Base-by-base conservation (phyloP, 805 yeast genomes). In the Starmerella bacillaris region DNA sequence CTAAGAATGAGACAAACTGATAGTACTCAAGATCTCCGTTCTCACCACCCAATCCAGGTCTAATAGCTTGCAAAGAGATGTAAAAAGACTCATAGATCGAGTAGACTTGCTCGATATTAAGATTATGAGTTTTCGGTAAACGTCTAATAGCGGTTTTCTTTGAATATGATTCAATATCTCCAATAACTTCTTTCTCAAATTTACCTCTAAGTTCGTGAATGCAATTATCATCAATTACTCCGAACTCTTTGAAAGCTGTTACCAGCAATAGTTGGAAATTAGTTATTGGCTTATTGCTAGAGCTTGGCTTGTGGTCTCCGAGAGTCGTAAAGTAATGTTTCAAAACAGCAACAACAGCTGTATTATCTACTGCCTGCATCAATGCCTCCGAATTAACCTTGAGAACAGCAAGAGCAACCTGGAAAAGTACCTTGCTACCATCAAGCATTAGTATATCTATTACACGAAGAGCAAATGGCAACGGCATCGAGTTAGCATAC, bases 81-180 rank as follows among this genome's bases (percentile, higher is more conserved):
- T 84, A 82, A 54, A 73, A 86, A 27, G 89, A 62, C 49, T 89
- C 96, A 53, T 89, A 86, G 4, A 83, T 61, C 37, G 76, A 68
- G 3, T 82, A 70, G 14, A 82, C 45, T 26, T 78, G 70, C 0
- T 64, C 72, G 18, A 56, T 61, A 3, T 63, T 53, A 22, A 86
- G 57, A 49, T 77, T 69, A 18, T 63, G 65, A 1, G 79, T 70
- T 51, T 75, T 74, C 24, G 92, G 86, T 36, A 86, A 59, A 54
- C 82, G 84, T 45, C 98, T 65, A 27, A 89, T 54, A 54, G 89
- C 94, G 0, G 95, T 80, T 38, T 94, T 66, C 55, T 86, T 89
- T 24, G 89, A 92, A 59, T 86, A 86, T 1, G 73, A 65, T 45
- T 89, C 93, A 41, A 86, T 82, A 36, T 89, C 86, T 47, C 69